Base-by-base conservation (phyloP, 768 basidiomycete species). In the Termitomyces sp. region DNA sequence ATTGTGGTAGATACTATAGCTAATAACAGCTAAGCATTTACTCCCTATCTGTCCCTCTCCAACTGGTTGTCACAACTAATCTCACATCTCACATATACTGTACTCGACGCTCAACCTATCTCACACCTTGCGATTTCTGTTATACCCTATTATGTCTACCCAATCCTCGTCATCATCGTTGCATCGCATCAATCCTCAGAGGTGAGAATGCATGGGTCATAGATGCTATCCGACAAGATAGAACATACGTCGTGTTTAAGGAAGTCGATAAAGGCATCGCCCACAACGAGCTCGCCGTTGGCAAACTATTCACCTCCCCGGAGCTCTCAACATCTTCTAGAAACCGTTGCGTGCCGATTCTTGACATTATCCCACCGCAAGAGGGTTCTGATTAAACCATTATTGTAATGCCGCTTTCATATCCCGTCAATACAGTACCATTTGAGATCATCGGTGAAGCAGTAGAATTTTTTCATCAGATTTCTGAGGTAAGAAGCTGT, bases 281-380 rank as follows among this genome's bases (percentile, higher is more conserved):
- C 54, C 63, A 68, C 23, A 16, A 67, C 0, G 76, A 80, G 25
- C 54, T 67, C 17, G 59, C 70, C 2, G 73, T 78, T 37, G 65
- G 59, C 0, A 50, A 29, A 54, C 59, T 69, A 64, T 59, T 69
- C 54, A 62, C 64, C 10, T 47, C 55, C 16, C 54, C 59, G 11
- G 48, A 58, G 8, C 47, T 63, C 10, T 43, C 45, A 0, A 25
- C 31, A 25, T 60, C 69, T 50, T 57, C 68, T 40, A 53, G 59
- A 42, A 79, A 77, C n/a, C 73, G 74, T 45, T 75, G 74, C 14
- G 65, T 72, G 3, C 73, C 71, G 0, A 38, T 76, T 9, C 63
- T 64, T 25, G 65, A 70, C 12, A 54, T 63, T 6, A 35, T 71
- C 19, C 48, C 58, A 11, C 38, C 63, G 11, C 65, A 65, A 14